Evolutionary conservation across 2,329 filamentous ascomycete species (phyloP), one percentile per base, ranked within the genome.

Genomic region (Botrytis medusae): DNA sequence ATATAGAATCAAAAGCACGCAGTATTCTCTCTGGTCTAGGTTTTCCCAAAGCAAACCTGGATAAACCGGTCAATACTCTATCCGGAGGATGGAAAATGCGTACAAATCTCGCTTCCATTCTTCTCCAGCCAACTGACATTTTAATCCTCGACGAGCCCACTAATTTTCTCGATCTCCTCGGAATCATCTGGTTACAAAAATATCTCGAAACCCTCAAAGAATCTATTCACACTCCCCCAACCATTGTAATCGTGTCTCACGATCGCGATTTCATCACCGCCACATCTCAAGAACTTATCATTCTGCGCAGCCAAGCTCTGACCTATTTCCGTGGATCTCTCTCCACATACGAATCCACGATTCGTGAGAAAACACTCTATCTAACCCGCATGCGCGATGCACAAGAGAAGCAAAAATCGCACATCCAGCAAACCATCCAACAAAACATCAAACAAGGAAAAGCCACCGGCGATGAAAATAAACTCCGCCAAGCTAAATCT

Each of bases 71-170:
- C 20, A 84, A 85, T 1, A 89, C 88, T 51, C 84, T 97, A 2
- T 96, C 93, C 0, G 93, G 94, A 10, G 94, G 92, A 2, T 93
- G 91, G 91, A 87, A 86, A 74, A 93, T 93, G 89, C 87, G 92
- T 16, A 89, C 88, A 42, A 85, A 89, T 73, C 85, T 93, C 0
- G 91, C 91, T 3, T 84, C 85, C 4, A 88, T 89, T 0, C 85
- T 97, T 6, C 87, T 93, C 1, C 91, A 94, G 75, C 88, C 91
- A 12, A 88, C 90, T 0, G 93, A 97, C 76, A 89, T 97, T 3
- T 29, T 97, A 73, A 90, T 97, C 69, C 88, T 97, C 2, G 93
- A 97, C 80, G 93, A 97, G 80, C 94, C 94, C 0, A 97, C 93
- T 48, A 97, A 97, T 79, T 97, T 93, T 79, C 86, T 97, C 1